Base-by-base conservation (phyloP, 306 rosid species). In the Prosopis cineraria region DNA sequence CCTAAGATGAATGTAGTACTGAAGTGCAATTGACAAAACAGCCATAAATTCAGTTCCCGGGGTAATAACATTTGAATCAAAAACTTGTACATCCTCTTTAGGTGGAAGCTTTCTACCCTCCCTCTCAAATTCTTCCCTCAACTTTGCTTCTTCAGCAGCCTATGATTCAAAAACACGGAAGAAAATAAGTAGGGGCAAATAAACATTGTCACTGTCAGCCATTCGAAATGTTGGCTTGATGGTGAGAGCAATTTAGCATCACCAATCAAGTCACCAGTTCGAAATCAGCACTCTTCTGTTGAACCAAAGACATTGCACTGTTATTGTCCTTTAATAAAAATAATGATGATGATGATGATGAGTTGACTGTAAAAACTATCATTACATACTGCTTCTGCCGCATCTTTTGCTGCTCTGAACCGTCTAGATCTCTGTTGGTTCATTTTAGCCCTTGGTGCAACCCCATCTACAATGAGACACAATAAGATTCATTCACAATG, bases 391-490 rank as follows among this genome's bases (percentile, higher is more conserved):
- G 98, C 88, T 27, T 91, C 98, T 65, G 91, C 68, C 53, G 99
- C 98, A 79, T 96, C 99, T 88, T 96, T 96, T 13, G 98, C 97
- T 45, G 99, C 84, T 83, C 97, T 90, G 84, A 96, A 96, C 63
- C 99, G 91, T 75, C 99, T 89, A 72, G 98, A 93, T 45, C 99
- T 80, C 45, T 93, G 99, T 75, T 96, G 99, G 77, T 93, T 96
- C 99, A 96, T 96, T 82, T 96, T 96, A n/a, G 99, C 99, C 90
- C 99, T 90, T 2, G 99, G 99, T 53, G 99, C 99, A 88, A 96
- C 99, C 79, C 99, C 99, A 80, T 96, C 99, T 96, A 84, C 62
- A 73, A 81, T 55, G 74, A 43, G 63, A 63, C 58, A 22, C 73
- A 27, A 63, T 72, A 45, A 84, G 81, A 33, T 78, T 77, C 56